phyloP scores from a whole-genome alignment of 179 eudicot species.

The Spergularia azorica region DNA sequence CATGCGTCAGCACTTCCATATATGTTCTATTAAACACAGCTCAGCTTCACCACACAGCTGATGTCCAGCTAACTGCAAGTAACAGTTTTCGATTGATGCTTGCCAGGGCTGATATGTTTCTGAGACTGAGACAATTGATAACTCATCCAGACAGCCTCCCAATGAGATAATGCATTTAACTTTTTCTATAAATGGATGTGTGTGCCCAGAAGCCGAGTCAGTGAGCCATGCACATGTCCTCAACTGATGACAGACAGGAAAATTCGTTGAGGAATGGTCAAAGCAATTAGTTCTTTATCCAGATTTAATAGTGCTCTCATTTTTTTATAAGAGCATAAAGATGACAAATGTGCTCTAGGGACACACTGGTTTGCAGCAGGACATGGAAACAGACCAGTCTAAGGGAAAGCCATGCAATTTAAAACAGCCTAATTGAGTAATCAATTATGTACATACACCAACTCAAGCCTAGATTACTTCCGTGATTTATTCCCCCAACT shows the following conservation, averaged over 20 bases:
- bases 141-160: too few species aligned
- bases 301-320: too few species aligned
- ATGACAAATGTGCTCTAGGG: too few species aligned
- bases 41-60: background rate
- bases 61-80: background rate
- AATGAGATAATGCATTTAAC: too few species aligned
- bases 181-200: too few species aligned
- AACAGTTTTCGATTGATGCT: background rate
- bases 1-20: background rate
- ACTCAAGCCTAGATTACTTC: background rate
- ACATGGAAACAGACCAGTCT: background rate
- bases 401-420: background rate
- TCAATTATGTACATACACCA: constrained; percentile 3
- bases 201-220: too few species aligned
- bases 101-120: too few species aligned
- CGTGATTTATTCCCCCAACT: background rate
- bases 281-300: too few species aligned
- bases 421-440: background rate
- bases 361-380: background rate
- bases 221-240: too few species aligned
- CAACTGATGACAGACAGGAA: background rate
- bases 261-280: background rate
- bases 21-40: constrained; percentile 1
- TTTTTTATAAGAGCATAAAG: too few species aligned
- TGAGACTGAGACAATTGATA: too few species aligned